Conservation (phyloP, 2,329 filamentous ascomycete species). For the Neopestalotiopsis sp. region DNA sequence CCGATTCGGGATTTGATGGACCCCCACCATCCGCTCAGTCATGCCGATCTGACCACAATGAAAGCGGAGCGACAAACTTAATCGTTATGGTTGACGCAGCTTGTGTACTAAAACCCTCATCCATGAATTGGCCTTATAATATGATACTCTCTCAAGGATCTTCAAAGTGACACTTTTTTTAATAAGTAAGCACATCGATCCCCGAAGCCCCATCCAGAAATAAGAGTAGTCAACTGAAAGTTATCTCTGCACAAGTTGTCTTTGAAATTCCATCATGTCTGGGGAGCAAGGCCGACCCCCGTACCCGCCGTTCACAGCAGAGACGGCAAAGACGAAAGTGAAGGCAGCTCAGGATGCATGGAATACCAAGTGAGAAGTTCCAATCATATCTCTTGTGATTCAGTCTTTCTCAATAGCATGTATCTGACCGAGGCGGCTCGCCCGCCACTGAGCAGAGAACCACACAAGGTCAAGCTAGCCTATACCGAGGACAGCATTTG, state of each 20-base stretch:
- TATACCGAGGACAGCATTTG: constrained; percentile 82
- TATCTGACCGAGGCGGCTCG: not conserved
- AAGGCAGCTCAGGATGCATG: constrained; percentile 84
- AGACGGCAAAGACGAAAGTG: constrained; percentile 76
- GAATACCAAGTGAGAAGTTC: constrained; percentile 70
- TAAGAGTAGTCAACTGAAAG: too few species aligned
- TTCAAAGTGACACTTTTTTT: too few species aligned
- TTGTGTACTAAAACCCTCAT: too few species aligned
- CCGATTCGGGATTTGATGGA: constrained; percentile 1
- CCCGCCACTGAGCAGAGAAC: constrained; percentile 55
- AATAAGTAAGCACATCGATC: too few species aligned
- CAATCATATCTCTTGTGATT: not conserved
- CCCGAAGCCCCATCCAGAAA: too few species aligned
- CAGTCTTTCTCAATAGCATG: not conserved
- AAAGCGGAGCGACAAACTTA: too few species aligned
- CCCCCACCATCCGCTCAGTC: not conserved
- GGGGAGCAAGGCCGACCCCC: constrained; percentile 43
- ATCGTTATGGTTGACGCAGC: too few species aligned
- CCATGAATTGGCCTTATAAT: too few species aligned
- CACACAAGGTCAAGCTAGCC: constrained; percentile 67
- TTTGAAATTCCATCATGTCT: constrained; percentile 10
- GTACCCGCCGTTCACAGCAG: constrained; percentile 74
- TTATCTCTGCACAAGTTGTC: not conserved
- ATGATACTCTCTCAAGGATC: too few species aligned
- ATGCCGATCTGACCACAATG: too few species aligned